Conservation (phyloP, 208 protist species). For the Trichomonas tenax region DNA sequence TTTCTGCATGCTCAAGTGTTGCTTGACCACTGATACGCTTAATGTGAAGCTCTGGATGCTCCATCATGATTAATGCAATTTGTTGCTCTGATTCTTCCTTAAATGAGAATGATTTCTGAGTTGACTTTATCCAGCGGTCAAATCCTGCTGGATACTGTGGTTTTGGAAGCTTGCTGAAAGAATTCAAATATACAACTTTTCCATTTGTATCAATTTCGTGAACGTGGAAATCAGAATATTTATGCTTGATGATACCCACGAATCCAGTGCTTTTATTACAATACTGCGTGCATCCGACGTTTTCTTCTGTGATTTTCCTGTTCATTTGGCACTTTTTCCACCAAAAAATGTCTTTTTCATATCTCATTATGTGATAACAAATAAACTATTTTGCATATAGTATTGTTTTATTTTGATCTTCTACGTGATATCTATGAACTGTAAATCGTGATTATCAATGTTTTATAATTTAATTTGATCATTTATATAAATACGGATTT, state of each 20-base stretch:
- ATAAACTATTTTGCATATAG: too few relatives aligned
- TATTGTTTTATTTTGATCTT: too few relatives aligned
- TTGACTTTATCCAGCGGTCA: not conserved
- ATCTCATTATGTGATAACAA: too few relatives aligned
- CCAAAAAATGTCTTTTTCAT: not conserved
- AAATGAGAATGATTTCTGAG: not conserved
- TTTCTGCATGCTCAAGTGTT: not conserved
- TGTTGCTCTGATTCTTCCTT: not conserved
- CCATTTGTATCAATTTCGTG: conserved; percentile 8
- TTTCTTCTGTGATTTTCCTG: not conserved
- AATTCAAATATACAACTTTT: not conserved
- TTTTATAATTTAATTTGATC: too few relatives aligned
- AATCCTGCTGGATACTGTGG: not conserved
- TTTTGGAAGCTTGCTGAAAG: not conserved
- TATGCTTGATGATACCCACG: not conserved
- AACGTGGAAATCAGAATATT: conserved; percentile 19
- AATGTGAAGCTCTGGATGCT: not conserved
- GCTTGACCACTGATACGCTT: too few relatives aligned
- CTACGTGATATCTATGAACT: too few relatives aligned
- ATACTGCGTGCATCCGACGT: not conserved
- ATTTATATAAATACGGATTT: too few relatives aligned
- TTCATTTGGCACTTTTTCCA: not conserved
- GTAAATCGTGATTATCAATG: too few relatives aligned
- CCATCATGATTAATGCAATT: not conserved
- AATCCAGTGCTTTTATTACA: not conserved